Conservation (phyloP, 331 rosid species). For the Spiraea crenata region DNA sequence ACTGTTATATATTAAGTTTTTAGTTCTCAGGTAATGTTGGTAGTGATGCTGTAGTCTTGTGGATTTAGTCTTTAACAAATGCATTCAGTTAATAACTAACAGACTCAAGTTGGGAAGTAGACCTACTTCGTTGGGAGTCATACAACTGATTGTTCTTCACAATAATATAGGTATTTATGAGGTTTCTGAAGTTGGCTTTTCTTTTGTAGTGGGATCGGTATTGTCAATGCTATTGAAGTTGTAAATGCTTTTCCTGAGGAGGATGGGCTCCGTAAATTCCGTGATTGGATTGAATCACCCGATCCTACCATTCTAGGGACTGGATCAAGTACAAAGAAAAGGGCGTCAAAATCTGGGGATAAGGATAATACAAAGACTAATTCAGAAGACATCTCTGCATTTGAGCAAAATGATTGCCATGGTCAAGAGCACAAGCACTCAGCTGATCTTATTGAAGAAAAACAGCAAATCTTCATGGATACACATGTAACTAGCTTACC, state of each 20-base stretch:
- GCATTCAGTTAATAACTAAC: not conserved
- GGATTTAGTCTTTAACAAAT: constrained; percentile 1
- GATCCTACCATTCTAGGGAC: constrained; percentile 84
- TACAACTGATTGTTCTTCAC: not conserved
- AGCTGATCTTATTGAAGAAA: constrained; percentile 35
- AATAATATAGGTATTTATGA: not conserved
- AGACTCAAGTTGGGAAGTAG: not conserved
- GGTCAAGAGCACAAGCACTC: constrained; percentile 44
- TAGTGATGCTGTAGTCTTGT: constrained; percentile 16
- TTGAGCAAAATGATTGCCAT: constrained; percentile 37
- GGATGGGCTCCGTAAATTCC: constrained; percentile 74
- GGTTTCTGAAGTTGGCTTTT: constrained; percentile 21
- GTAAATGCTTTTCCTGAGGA: constrained; percentile 89
- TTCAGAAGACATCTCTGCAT: constrained; percentile 32
- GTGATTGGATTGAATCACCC: constrained; percentile 94
- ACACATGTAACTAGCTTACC: constrained; percentile 55
- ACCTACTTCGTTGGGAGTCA: not conserved
- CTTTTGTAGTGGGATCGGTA: constrained; percentile 85
- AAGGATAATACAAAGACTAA: constrained; percentile 25
- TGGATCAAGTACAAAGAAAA: constrained; percentile 45
- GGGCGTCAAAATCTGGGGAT: constrained; percentile 46
- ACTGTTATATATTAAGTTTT: constrained; percentile 11
- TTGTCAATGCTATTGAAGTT: constrained; percentile 96
- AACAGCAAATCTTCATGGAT: constrained; percentile 59
- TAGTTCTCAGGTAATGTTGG: constrained; percentile 25